Percentiles rank a stretch among this genome's conserved stretches.
Conservation (phyloP, 2,329 filamentous ascomycete species). For the Ascochyta viciae-villosae region DNA sequence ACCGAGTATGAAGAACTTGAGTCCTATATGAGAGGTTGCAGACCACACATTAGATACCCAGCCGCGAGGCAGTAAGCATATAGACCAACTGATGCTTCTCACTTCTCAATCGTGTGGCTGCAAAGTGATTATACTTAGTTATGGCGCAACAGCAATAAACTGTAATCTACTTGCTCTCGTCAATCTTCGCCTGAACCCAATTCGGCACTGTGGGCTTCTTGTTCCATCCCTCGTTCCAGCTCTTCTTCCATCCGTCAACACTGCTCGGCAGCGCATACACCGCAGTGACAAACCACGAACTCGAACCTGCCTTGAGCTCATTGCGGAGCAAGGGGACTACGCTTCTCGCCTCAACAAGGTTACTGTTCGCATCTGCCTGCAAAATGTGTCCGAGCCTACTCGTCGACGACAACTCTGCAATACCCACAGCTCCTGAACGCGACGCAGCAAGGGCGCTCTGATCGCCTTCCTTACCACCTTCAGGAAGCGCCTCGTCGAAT, state of each 20-base stretch:
- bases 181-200: slow-evolving; percentile 60
- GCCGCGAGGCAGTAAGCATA: not conserved
- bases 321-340: slow-evolving; percentile 73
- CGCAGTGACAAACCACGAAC: slow-evolving; percentile 72
- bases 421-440: slow-evolving; percentile 59
- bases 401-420: slow-evolving; percentile 53
- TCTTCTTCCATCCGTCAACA: slow-evolving; percentile 56
- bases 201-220: slow-evolving; percentile 63
- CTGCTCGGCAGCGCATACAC: slow-evolving; percentile 73
- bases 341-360: slow-evolving; percentile 75
- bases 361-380: slow-evolving; percentile 80
- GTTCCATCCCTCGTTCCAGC: slow-evolving; percentile 62
- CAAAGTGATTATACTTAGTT: not conserved
- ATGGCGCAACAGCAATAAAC: no score
- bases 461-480: slow-evolving; percentile 45
- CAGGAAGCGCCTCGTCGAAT: slow-evolving; percentile 48
- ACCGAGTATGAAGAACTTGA: slow-evolving; percentile 23
- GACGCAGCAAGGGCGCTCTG: slow-evolving; percentile 56
- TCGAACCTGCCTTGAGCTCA: slow-evolving; percentile 64
- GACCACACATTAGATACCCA: slow-evolving; percentile 4
- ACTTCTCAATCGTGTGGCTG: not conserved
- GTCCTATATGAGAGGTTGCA: slow-evolving; percentile 3
- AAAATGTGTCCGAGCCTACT: slow-evolving; percentile 68
- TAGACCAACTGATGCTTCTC: not conserved
- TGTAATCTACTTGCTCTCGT: not conserved